Percentiles rank a stretch among this genome's conserved stretches.
phyloP scores from a whole-genome alignment of 352 stramenopile genomes.

The Blastocystis hominis region DNA sequence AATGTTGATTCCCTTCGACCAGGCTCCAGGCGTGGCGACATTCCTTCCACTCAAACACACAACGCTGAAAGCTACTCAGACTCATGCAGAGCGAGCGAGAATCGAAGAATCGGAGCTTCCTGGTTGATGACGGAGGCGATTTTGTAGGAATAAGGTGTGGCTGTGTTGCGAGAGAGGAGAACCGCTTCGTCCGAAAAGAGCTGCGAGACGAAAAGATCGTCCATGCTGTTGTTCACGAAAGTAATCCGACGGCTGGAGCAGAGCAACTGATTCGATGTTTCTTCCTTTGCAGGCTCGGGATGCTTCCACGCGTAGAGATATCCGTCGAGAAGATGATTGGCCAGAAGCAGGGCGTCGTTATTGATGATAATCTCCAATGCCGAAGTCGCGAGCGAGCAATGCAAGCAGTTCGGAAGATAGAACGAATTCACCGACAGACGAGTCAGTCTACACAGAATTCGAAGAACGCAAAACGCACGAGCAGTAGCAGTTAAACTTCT shows the following conservation, averaged over 20 bases:
- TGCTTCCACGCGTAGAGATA: constrained; percentile 14
- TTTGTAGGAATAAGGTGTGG: constrained; percentile 24
- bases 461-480: neutral
- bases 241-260: constrained; percentile 20
- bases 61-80: neutral
- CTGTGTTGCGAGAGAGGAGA: neutral
- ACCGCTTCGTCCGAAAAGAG: constrained; percentile 36
- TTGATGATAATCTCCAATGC: constrained; percentile 37
- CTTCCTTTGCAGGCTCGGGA: neutral
- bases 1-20: constrained; percentile 50
- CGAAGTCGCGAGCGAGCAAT: neutral
- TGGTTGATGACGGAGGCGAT: neutral
- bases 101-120: constrained; percentile 26
- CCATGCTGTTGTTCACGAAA: constrained; percentile 33
- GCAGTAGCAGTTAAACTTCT: constrained; percentile 36
- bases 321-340: constrained; percentile 4
- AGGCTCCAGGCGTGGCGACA: neutral
- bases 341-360: neutral
- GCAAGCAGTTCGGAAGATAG: constrained; percentile 29
- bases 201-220: constrained; percentile 47
- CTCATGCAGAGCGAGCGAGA: neutral
- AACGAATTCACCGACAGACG: neutral
- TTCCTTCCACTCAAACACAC: neutral
- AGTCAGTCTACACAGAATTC: neutral
- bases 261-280: neutral